Evolutionary conservation across 768 basidiomycete species (phyloP).

Genomic region (Termitomyces sp.): DNA sequence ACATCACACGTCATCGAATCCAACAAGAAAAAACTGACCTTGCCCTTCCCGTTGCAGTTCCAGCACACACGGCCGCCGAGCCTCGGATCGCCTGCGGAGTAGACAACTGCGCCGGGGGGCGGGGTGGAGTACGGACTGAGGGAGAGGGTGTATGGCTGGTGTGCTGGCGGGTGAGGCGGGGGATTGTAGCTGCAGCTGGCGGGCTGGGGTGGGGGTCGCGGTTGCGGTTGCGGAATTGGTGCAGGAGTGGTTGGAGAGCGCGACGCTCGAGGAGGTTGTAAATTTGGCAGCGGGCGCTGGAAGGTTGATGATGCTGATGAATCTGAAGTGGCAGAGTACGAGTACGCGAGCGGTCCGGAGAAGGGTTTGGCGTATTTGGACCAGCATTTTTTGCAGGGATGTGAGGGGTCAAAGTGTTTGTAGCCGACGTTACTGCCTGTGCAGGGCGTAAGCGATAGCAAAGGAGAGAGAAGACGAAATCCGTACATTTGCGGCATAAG

Average conservation of each 20-base stretch:
- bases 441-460: background rate
- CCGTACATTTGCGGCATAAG: constrained; percentile 64
- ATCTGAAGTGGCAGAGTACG: constrained; percentile 21
- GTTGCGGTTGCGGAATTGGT: background rate
- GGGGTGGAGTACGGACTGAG: background rate
- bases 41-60: constrained; percentile 60
- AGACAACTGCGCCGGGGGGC: constrained; percentile 39
- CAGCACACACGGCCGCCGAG: constrained; percentile 65
- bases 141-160: background rate
- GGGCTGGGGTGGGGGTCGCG: background rate
- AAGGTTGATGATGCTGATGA: constrained; percentile 14
- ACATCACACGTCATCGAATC: constrained; percentile 46
- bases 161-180: background rate
- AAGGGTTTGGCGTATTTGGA: constrained; percentile 59
- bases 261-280: background rate
- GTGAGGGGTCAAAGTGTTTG: constrained; percentile 58
- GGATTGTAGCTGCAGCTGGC: background rate
- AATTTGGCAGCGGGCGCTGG: constrained; percentile 32
- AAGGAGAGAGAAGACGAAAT: background rate
- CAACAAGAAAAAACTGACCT: constrained; percentile 45
- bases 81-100: constrained; percentile 62
- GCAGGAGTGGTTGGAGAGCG: constrained; percentile 15
- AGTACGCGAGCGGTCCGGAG: constrained; percentile 53
- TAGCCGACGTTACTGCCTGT: constrained; percentile 73
- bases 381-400: constrained; percentile 77